Conservation (phyloP, 768 basidiomycete genomes). For the Coprinopsis strossmayeri region DNA sequence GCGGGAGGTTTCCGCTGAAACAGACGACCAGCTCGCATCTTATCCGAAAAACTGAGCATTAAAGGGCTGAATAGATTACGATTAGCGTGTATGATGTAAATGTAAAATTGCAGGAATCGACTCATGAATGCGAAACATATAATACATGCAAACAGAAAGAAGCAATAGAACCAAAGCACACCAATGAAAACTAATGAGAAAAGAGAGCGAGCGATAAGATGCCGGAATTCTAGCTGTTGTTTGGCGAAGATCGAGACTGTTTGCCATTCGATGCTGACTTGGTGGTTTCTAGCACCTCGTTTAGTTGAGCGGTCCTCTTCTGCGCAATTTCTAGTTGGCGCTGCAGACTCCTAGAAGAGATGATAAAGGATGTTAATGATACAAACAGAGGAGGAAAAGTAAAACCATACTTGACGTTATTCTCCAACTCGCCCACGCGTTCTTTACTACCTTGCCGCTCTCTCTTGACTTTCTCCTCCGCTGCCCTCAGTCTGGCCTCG, state of each 20-base stretch:
- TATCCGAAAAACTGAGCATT: no score
- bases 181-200: neutral
- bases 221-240: slow-evolving; percentile 13
- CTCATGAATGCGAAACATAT: neutral
- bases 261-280: slow-evolving; percentile 17
- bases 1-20: no score
- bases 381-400: neutral
- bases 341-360: slow-evolving; percentile 53
- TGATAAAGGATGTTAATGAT: slow-evolving; percentile 6
- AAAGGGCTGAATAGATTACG: neutral
- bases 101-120: neutral
- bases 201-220: neutral
- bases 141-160: neutral
- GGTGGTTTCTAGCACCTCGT: slow-evolving; percentile 43
- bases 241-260: slow-evolving; percentile 4
- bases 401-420: slow-evolving; percentile 51
- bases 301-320: slow-evolving; percentile 58
- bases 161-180: slow-evolving; percentile 3
- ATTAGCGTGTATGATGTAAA: neutral
- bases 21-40: no score
- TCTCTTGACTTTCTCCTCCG: slow-evolving; percentile 88
- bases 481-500: slow-evolving; percentile 69
- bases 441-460: slow-evolving; percentile 95
- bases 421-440: slow-evolving; percentile 64
- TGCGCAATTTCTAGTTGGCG: slow-evolving; percentile 75